Conservation (phyloP, 2,329 filamentous ascomycete species). For the Metarhizium anisopliae region DNA sequence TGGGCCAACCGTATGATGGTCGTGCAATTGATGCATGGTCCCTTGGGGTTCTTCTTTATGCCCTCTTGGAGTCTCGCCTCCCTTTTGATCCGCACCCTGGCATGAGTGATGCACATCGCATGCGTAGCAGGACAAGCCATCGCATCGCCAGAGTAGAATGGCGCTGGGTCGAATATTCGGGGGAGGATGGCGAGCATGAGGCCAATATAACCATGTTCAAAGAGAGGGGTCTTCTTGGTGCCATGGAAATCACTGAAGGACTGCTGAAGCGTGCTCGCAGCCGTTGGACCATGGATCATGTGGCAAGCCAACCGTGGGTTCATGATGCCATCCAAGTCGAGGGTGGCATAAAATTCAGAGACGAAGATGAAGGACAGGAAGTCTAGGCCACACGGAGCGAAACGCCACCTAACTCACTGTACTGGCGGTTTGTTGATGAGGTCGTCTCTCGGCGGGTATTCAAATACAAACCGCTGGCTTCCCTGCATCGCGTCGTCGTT, state of each 20-base stretch:
- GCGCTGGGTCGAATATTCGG: constrained; percentile 83
- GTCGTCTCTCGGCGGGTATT: neutral
- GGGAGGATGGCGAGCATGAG: constrained; percentile 82
- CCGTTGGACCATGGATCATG: constrained; percentile 66
- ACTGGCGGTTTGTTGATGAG: neutral
- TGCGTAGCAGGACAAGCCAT: constrained; percentile 77
- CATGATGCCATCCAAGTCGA: constrained; percentile 61
- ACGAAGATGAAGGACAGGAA: constrained; percentile 49
- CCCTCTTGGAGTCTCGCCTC: constrained; percentile 82
- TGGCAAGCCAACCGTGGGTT: constrained; percentile 70
- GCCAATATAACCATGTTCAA: constrained; percentile 50
- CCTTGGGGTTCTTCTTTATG: constrained; percentile 84
- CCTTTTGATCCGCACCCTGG: constrained; percentile 87
- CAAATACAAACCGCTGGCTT: neutral
- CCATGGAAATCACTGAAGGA: constrained; percentile 73
- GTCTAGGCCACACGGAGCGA: constrained; percentile 21
- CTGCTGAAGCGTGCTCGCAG: constrained; percentile 74
- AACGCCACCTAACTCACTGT: neutral
- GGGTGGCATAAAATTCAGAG: constrained; percentile 48
- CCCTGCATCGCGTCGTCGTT: too few relatives aligned
- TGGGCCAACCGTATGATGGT: constrained; percentile 91
- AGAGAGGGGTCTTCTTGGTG: constrained; percentile 59
- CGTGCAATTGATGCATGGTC: constrained; percentile 92
- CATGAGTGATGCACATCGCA: constrained; percentile 64
- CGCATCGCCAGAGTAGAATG: constrained; percentile 94